Conservation (phyloP, 208 protist genomes). For the Zelonia costaricensis region DNA sequence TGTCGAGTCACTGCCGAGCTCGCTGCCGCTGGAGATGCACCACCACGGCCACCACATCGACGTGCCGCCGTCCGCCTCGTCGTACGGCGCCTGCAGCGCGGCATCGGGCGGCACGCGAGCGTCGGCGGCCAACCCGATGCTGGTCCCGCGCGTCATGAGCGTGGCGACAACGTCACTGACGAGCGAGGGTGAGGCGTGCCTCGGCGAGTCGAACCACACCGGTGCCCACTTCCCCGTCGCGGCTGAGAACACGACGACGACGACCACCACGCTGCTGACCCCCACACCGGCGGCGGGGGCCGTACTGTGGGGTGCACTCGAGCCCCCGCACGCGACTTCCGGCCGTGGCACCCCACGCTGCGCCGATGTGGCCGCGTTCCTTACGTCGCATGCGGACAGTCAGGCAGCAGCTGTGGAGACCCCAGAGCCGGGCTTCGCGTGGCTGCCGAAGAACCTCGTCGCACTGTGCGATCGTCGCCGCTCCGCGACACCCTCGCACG, state of each 20-base stretch:
- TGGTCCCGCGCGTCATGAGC: conserved; percentile 1
- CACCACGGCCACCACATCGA: not conserved
- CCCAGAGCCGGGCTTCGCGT: too few species aligned
- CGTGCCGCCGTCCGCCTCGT: conserved; percentile 1
- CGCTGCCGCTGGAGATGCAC: not conserved
- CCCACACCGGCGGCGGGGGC: too few species aligned
- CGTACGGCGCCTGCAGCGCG: not conserved
- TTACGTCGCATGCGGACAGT: too few species aligned
- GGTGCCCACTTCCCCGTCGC: not conserved
- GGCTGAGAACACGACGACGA: not conserved
- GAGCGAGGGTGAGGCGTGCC: conserved; percentile 22
- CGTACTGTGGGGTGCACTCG: too few species aligned
- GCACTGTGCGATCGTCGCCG: not conserved
- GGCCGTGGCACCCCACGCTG: too few species aligned
- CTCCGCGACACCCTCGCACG: not conserved
- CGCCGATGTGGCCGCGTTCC: too few species aligned
- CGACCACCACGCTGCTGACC: not conserved
- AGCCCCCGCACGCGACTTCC: too few species aligned
- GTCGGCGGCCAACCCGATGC: not conserved
- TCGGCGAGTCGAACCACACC: not conserved
- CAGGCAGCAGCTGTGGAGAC: too few species aligned
- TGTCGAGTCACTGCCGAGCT: conserved; percentile 1
- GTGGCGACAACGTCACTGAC: conserved; percentile 7
- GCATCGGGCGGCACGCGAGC: too few species aligned
- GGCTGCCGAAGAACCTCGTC: conserved; percentile 1